Base-by-base conservation (phyloP, 1,139 yeast species). In the Scheffersomyces quercinus region DNA sequence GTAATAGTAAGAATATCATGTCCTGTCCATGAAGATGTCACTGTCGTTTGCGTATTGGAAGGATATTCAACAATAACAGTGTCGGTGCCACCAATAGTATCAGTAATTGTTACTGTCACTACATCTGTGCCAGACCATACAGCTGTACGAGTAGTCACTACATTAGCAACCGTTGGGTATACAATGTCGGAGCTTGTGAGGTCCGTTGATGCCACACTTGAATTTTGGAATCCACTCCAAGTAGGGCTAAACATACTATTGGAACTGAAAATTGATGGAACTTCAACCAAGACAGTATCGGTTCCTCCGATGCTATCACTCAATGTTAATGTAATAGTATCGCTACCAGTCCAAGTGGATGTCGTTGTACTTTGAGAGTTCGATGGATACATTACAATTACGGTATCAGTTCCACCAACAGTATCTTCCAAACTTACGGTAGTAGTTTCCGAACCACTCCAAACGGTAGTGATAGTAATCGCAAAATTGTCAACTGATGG, bases 1-100 rank as follows among this genome's bases (percentile, higher is more conserved):
- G 62, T 57, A 16, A 48, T 37, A 13, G 51, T 44, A 6, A 53
- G 35, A 4, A 54, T 48, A 2, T n/a, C 16, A 1, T 43, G 20
- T 0, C 57, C 59, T 5, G 52, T 38, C 53, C 56, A 54, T 0
- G 56, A 48, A 2, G 47, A 31, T 2, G 64, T 57, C 9, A 45
- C 28, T 0, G 64, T 55, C 4, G 45, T 43, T 24, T 20, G 26
- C 4, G 58, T 55, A n/a, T 59, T 57, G 12, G 49, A 43, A 7
- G 64, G 62, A 10, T 47, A 50, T 7, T 46, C 42, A 9, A 58
- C 54, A 11, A 44, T 45, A 28, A 58, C 56, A 2, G 64, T 55
- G 11, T 41, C 50, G 2, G 58, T 52, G 4, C 47, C 45, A 15
- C 47, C 53, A 7, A 28, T 12, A 7, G 47, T 29, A 20, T 20